Evolutionary conservation across 495 filamentous ascomycete genomes (phyloP).

Genomic region (Collariella sp.): DNA sequence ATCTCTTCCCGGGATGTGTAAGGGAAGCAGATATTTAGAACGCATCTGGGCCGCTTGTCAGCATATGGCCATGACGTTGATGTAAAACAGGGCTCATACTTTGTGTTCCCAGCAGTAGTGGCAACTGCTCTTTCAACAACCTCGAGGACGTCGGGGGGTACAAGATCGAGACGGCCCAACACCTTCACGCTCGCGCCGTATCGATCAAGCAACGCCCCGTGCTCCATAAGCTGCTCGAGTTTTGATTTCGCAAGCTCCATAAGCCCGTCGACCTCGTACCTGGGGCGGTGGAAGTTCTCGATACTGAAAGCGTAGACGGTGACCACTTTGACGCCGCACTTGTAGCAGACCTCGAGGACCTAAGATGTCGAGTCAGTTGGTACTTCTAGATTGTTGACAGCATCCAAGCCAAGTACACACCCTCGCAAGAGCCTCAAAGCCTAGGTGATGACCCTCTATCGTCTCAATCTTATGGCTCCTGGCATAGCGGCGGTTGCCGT

Average conservation of each 20-base stretch:
- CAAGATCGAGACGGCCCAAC: slow-evolving; percentile 68
- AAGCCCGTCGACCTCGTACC: slow-evolving; percentile 91
- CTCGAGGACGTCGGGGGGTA: slow-evolving; percentile 78
- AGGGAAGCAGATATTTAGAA: slow-evolving; percentile 94
- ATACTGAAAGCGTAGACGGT: slow-evolving; percentile 98
- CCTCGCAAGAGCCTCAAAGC: slow-evolving; percentile 87
- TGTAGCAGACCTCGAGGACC: slow-evolving; percentile 97
- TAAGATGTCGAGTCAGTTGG: slow-evolving; percentile 24
- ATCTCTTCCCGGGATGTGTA: slow-evolving; percentile 97
- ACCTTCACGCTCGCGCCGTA: slow-evolving; percentile 84
- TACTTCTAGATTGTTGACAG: not conserved
- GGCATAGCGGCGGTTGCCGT: slow-evolving; percentile 90
- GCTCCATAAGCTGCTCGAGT: slow-evolving; percentile 79
- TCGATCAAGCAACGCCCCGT: slow-evolving; percentile 84
- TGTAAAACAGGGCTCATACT: slow-evolving; percentile 35
- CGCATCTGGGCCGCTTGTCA: slow-evolving; percentile 42
- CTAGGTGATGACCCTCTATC: slow-evolving; percentile 91
- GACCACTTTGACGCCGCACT: slow-evolving; percentile 86
- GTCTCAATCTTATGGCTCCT: slow-evolving; percentile 87
- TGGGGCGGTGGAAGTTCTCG: slow-evolving; percentile 97
- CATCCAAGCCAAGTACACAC: slow-evolving; percentile 32
- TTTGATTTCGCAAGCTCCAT: slow-evolving; percentile 98
- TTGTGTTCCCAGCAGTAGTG: slow-evolving; percentile 73
- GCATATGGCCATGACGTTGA: not conserved
- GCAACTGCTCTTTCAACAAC: slow-evolving; percentile 75